Evolutionary conservation across 2,329 filamentous ascomycete genomes (phyloP), one percentile per base, ranked within the genome.

Genomic region (Ceratocystis lukuohia): DNA sequence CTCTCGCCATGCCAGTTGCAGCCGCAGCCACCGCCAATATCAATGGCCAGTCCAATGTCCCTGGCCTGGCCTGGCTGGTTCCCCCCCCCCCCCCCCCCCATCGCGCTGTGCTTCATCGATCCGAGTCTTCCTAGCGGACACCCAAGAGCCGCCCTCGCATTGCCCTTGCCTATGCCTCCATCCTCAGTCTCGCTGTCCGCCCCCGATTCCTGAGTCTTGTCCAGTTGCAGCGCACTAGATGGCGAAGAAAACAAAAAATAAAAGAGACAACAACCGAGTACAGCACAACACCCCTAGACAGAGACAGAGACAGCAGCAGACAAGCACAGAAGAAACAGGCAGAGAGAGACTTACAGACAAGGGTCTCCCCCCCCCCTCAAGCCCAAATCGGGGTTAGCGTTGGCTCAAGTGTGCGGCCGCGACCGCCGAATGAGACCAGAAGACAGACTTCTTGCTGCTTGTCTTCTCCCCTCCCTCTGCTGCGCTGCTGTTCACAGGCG

Each of bases 361-460:
- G 45, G 17, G 17, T 20, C 15, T 15, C 45, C 15, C 45, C 22
- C 22, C 22, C 5, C 45, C 25, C 10, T 45, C 61, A 15, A 45
- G n/a, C 37, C 61, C 61, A 10, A 62, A 45, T 30, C 17, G 25
- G 65, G 50, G 57, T 59, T 66, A 66, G 65, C 65, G 65, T 53
- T 22, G 65, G 17, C 65, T 62, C 44, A 66, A 37, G 45, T 37
- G n/a, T 62, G 57, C 56, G 65, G 44, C 65, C 65, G 65, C 65
- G 57, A 15, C 30, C n/a, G 48, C 57, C 57, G 65, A 57, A 66
- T 61, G 17, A 62, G 59, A 62, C 50, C 20, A 57, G 28, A 28
- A 57, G 44, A 28, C 53, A 44, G 41, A 45, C 28, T 56, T 45
- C 41, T 25, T 33, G 15, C 8, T 25, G 45, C 41, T 46, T 61